Conservation (phyloP, 176 grass and related monocot species). For the Microstegium vimineum region DNA sequence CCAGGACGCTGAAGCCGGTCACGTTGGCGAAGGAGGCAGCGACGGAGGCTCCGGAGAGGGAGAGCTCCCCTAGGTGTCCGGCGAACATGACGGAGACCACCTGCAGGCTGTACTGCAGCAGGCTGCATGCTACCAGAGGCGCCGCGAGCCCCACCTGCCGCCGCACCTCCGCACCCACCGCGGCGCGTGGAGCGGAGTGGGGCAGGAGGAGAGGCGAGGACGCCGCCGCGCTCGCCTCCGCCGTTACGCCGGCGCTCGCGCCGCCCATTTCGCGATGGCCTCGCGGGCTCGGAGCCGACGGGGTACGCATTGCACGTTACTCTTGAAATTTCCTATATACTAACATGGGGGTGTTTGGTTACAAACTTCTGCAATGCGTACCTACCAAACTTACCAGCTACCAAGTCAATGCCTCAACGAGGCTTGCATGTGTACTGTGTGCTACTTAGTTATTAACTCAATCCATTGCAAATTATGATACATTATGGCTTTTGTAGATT, state of each 20-base stretch:
- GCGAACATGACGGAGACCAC: constrained; percentile 74
- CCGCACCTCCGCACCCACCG: constrained; percentile 31
- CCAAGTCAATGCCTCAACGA: too few relatives aligned
- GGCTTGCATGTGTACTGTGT: too few relatives aligned
- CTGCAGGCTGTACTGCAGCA: constrained; percentile 61
- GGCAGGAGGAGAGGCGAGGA: constrained; percentile 13
- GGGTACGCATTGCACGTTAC: too few relatives aligned
- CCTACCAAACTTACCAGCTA: too few relatives aligned
- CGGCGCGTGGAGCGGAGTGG: neutral
- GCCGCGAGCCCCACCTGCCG: constrained; percentile 49
- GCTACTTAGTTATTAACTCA: too few relatives aligned
- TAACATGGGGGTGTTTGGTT: too few relatives aligned
- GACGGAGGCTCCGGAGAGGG: constrained; percentile 55
- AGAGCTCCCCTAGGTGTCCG: constrained; percentile 59
- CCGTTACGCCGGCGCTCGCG: neutral
- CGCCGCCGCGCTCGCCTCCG: neutral
- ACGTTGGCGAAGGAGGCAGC: constrained; percentile 70
- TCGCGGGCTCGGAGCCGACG: neutral
- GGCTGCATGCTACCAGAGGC: constrained; percentile 53
- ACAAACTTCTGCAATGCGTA: too few relatives aligned
- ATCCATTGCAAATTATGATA: too few relatives aligned
- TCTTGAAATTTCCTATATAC: too few relatives aligned
- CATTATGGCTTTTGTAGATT: too few relatives aligned
- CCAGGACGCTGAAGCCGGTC: constrained; percentile 74
- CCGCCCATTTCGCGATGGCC: neutral